Percentiles rank a stretch among this genome's conserved stretches.
Evolutionary conservation across 2,329 filamentous ascomycete genomes (phyloP).

Genomic region (Fusarium longipes): DNA sequence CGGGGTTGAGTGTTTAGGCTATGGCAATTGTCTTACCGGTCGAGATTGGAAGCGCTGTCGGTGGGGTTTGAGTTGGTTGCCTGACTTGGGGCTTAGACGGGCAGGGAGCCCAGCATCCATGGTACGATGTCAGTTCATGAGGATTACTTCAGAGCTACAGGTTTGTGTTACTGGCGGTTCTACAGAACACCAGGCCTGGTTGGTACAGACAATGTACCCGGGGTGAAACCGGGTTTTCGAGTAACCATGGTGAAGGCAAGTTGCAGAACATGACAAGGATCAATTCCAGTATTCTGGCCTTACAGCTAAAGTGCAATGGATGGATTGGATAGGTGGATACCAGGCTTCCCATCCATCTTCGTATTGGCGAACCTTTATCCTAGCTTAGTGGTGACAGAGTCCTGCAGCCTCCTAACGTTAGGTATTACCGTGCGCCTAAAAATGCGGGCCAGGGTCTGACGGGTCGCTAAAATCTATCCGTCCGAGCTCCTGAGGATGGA

Average conservation of each 20-base stretch:
- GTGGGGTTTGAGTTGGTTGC: conserved; percentile 9
- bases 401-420: too few species aligned
- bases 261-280: conserved; percentile 12
- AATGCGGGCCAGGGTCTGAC: not conserved
- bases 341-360: not conserved
- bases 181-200: not conserved
- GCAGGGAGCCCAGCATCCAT: not conserved
- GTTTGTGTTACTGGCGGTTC: not conserved
- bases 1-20: conserved; percentile 1
- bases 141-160: not conserved
- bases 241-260: conserved; percentile 8
- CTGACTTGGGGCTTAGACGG: not conserved
- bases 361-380: not conserved
- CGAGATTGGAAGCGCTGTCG: not conserved
- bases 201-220: conserved; percentile 4
- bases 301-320: not conserved
- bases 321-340: not conserved
- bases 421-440: not conserved
- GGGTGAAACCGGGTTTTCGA: conserved; percentile 25
- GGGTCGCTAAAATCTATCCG: conserved; percentile 29
- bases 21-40: not conserved
- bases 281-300: not conserved
- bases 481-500: conserved; percentile 14
- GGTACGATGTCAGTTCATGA: not conserved
- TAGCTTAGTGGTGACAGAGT: not conserved